phyloP scores from a whole-genome alignment of 768 basidiomycete species.

The Lentinula aciculospora region DNA sequence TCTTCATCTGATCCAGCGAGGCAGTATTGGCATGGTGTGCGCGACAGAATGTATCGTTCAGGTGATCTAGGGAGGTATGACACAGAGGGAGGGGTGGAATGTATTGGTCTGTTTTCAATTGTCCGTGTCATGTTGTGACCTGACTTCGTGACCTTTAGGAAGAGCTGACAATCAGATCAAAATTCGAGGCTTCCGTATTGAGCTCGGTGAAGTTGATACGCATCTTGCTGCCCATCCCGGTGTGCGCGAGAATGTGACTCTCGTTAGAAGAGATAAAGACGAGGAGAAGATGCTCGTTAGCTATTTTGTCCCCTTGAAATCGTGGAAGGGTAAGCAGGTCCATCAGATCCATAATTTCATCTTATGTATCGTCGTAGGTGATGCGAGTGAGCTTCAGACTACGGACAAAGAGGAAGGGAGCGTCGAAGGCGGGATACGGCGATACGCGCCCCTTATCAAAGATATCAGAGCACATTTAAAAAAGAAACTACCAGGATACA shows the following conservation, averaged over 20 bases:
- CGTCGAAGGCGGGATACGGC: conserved; percentile 70
- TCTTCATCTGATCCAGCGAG: conserved; percentile 63
- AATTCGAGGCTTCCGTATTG: conserved; percentile 98
- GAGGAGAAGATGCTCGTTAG: conserved; percentile 98
- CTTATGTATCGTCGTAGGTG: conserved; percentile 61
- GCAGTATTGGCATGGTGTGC: conserved; percentile 87
- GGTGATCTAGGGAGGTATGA: conserved; percentile 95
- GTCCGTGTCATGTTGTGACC: neutral
- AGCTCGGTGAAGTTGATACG: conserved; percentile 96
- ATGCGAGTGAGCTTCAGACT: conserved; percentile 57
- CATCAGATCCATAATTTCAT: neutral
- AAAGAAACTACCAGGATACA: conserved; percentile 94
- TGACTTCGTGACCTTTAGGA: conserved; percentile 35
- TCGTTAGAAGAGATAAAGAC: conserved; percentile 95
- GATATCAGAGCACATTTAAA: conserved; percentile 93
- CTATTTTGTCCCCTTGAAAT: conserved; percentile 77
- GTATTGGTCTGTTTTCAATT: conserved; percentile 31
- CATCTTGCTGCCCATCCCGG: conserved; percentile 90
- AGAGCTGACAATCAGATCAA: conserved; percentile 99
- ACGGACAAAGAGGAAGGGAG: conserved; percentile 43
- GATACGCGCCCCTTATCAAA: conserved; percentile 85
- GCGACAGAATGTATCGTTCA: conserved; percentile 96
- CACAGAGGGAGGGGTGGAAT: conserved; percentile 91
- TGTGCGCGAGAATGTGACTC: conserved; percentile 95
- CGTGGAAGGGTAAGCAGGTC: neutral